Evolutionary conservation across 1,284 basidiomycete genomes (phyloP).

Genomic region (Fomitopsis betulina): DNA sequence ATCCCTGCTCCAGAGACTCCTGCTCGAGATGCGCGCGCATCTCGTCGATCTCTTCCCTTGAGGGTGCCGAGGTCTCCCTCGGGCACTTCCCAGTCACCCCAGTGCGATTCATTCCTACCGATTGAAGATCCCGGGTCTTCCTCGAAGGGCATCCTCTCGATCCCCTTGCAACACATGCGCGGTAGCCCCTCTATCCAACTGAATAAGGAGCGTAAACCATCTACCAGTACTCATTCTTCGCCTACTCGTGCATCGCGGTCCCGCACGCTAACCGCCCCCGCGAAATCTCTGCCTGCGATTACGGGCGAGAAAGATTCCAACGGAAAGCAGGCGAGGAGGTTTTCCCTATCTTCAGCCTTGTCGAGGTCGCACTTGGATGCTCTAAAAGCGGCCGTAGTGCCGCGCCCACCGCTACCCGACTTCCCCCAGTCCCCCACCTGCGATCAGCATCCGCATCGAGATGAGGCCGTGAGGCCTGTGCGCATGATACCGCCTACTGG

Average conservation of each 20-base stretch:
- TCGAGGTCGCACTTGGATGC: conserved; percentile 18
- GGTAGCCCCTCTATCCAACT: neutral
- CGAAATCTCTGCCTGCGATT: neutral
- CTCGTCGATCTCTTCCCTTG: conserved; percentile 15
- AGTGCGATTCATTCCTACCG: conserved; percentile 9
- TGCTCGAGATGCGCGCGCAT: conserved; percentile 12
- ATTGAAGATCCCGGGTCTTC: conserved; percentile 3
- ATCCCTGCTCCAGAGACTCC: conserved; percentile 18
- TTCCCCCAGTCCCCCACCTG: conserved; percentile 5
- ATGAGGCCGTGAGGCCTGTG: conserved; percentile 2
- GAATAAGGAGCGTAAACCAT: neutral
- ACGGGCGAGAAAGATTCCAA: neutral
- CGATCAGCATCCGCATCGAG: neutral
- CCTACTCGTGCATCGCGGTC: neutral
- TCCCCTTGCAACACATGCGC: conserved; percentile 6
- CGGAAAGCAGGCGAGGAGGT: conserved; percentile 13
- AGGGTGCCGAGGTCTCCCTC: neutral
- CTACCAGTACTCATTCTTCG: neutral
- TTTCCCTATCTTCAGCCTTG: conserved; percentile 24
- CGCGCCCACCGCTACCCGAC: conserved; percentile 22
- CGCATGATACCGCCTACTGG: conserved; percentile 3
- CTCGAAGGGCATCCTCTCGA: conserved; percentile 5
- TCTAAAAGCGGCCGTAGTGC: conserved; percentile 18
- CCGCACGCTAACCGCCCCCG: conserved; percentile 13
- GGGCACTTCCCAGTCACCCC: neutral